Percentiles rank a stretch among this genome's conserved stretches.
Evolutionary conservation across 192 early-diverging fungal genomes (phyloP).

Genomic region (Funneliformis mosseae): DNA sequence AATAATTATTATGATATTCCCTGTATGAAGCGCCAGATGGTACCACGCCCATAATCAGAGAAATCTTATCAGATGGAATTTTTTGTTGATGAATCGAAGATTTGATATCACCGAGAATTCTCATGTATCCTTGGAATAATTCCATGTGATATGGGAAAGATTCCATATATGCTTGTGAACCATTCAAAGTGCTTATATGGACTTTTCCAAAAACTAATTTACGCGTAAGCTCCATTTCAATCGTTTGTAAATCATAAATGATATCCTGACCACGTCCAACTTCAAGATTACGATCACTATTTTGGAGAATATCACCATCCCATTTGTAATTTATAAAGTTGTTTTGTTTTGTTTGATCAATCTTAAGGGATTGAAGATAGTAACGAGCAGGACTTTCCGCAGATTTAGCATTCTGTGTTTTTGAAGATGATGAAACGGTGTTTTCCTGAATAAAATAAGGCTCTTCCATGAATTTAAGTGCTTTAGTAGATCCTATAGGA

Average conservation of each 20-base stretch:
- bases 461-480: constrained; percentile 26
- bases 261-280: constrained; percentile 23
- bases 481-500: neutral
- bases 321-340: constrained; percentile 22
- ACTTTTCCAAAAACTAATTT: constrained; percentile 12
- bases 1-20: neutral
- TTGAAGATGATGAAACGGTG: too few species aligned
- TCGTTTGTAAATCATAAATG: constrained; percentile 30
- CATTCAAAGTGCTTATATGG: neutral
- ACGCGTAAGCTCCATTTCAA: constrained; percentile 20
- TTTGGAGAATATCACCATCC: constrained; percentile 25
- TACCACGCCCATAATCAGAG: neutral
- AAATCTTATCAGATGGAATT: constrained; percentile 19
- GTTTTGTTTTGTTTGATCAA: neutral
- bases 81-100: constrained; percentile 14
- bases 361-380: neutral
- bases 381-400: neutral
- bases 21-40: neutral
- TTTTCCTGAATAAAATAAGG: neutral
- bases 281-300: constrained; percentile 25
- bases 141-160: constrained; percentile 32
- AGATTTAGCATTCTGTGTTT: neutral
- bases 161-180: neutral
- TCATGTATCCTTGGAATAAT: constrained; percentile 12
- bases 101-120: constrained; percentile 30